A percentile compares a stretch with the other conserved stretches of the same genome.
These are phyloP conservation scores for Umbelopsis sp. DNA, from an alignment of 192 early-diverging fungal species.

Conservation along the genomic window DNA sequence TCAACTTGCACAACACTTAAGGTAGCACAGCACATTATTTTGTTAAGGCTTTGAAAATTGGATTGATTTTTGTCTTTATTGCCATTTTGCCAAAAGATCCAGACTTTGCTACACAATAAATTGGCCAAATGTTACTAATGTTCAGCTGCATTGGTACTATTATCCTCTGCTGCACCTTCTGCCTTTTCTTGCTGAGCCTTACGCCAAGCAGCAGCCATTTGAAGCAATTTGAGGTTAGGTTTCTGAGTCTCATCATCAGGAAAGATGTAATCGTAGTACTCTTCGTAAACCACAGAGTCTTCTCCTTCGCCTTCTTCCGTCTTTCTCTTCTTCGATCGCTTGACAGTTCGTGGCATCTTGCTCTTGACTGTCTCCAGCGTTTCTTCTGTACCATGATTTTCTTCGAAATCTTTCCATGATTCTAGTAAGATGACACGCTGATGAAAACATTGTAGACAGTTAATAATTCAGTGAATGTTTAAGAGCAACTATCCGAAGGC, in stretches of 20 bases:
- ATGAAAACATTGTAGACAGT: background rate
- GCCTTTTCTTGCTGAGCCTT: background rate
- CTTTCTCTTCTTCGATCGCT: conserved; percentile 71
- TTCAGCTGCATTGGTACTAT: background rate
- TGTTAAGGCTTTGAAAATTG: too few species aligned
- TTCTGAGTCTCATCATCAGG: conserved; percentile 91
- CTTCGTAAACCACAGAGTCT: conserved; percentile 78
- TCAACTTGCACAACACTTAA: too few species aligned
- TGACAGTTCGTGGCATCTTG: conserved; percentile 89
- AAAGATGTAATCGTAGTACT: conserved; percentile 99
- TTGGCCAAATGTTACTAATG: too few species aligned
- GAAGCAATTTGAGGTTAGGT: conserved; percentile 88
- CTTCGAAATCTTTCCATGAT: conserved; percentile 89
- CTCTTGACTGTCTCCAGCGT: conserved; percentile 61
- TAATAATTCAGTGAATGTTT: background rate
- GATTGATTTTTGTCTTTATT: too few species aligned
- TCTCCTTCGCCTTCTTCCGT: conserved; percentile 60
- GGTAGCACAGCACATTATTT: too few species aligned
- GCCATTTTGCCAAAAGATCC: too few species aligned
- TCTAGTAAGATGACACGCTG: conserved; percentile 84
- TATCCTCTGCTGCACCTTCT: background rate
- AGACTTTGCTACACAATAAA: too few species aligned
- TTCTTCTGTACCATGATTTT: conserved; percentile 56
- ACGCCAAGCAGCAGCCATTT: conserved; percentile 89
- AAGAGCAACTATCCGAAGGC: background rate